Percentiles rank a stretch among this genome's conserved stretches.
Conservation (phyloP, 2,329 filamentous ascomycete species). For the Tolypocladium guangdongense region DNA sequence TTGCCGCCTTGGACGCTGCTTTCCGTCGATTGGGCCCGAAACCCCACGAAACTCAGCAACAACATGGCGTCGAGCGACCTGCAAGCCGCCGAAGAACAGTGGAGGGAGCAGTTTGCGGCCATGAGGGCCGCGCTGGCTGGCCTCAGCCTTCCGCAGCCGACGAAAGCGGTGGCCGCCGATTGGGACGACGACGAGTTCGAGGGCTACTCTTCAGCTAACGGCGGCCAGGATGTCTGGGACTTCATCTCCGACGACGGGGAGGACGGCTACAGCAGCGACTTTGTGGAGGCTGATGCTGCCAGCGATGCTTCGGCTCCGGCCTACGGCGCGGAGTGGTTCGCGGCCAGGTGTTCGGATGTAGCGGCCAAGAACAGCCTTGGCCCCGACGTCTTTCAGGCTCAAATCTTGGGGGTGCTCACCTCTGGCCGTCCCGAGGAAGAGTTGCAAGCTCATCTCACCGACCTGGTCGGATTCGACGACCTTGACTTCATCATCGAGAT, state of each 20-base stretch:
- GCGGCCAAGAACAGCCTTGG: constrained; percentile 57
- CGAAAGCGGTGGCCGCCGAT: constrained; percentile 32
- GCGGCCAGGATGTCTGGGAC: constrained; percentile 83
- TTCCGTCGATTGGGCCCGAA: background rate
- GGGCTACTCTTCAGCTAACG: constrained; percentile 44
- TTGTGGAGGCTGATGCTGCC: constrained; percentile 34
- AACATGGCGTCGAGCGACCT: constrained; percentile 24
- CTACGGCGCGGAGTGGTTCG: constrained; percentile 61
- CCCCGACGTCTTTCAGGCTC: constrained; percentile 59
- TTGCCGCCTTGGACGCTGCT: background rate
- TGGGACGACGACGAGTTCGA: constrained; percentile 55
- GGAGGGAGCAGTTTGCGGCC: constrained; percentile 72
- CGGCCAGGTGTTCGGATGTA: constrained; percentile 54
- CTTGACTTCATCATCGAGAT: constrained; percentile 87
- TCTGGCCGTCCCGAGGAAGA: constrained; percentile 66
- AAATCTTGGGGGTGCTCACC: constrained; percentile 63
- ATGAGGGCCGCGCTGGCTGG: constrained; percentile 81
- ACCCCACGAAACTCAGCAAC: background rate
- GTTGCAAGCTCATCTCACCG: constrained; percentile 80
- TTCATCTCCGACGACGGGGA: constrained; percentile 68
- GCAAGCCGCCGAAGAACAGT: constrained; percentile 45
- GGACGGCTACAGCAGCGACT: constrained; percentile 54
- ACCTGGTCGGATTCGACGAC: constrained; percentile 87
- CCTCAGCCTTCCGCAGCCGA: constrained; percentile 39
- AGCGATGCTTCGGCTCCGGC: constrained; percentile 16